Conservation (phyloP, 305 asterid species). For the Caryopteris hybrid region DNA sequence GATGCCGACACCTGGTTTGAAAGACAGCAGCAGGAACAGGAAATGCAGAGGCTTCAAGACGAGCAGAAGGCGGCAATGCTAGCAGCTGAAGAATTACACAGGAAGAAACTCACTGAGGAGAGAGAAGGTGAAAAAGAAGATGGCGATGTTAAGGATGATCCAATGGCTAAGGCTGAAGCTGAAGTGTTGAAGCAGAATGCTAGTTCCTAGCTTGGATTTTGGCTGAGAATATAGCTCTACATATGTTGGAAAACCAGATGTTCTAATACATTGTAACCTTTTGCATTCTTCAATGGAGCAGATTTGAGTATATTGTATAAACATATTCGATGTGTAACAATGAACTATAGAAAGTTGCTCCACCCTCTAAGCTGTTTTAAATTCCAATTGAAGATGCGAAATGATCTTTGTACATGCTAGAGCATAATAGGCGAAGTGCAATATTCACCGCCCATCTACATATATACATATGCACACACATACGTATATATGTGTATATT, state of each 20-base stretch:
- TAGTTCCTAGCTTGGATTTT: conserved; percentile 22
- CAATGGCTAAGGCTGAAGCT: conserved; percentile 86
- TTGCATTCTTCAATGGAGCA: neutral
- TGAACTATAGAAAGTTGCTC: no score
- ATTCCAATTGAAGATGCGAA: no score
- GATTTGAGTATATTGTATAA: neutral
- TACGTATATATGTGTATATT: no score
- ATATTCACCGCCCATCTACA: no score
- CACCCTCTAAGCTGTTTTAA: no score
- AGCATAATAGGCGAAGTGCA: no score
- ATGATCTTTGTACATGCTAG: no score
- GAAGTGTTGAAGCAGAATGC: conserved; percentile 60
- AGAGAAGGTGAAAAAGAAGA: conserved; percentile 88
- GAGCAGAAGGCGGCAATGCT: conserved; percentile 76
- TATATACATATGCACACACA: no score
- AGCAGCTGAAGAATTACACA: conserved; percentile 80
- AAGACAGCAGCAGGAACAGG: conserved; percentile 90
- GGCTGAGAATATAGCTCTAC: neutral
- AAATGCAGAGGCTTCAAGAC: conserved; percentile 80
- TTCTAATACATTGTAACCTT: neutral
- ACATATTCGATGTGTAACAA: no score
- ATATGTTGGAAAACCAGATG: neutral
- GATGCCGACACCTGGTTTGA: conserved; percentile 99
- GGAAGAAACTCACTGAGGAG: conserved; percentile 83
- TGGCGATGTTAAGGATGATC: conserved; percentile 39